Conservation (phyloP, 83 land plant species). For the Diphasiastrum complanatum region DNA sequence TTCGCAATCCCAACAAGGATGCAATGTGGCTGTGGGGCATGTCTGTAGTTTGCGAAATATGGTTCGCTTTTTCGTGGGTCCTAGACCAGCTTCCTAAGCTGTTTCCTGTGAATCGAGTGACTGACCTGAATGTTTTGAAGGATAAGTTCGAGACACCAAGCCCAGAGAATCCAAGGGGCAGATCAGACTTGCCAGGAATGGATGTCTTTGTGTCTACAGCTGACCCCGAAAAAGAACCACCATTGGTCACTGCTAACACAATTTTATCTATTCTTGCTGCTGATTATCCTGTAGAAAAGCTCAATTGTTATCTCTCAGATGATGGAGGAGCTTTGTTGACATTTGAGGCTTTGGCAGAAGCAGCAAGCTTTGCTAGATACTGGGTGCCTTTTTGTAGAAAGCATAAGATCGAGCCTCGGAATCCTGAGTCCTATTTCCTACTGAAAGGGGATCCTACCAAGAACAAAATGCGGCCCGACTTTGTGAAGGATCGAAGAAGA, state of each 20-base stretch:
- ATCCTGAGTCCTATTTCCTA: slow-evolving; percentile 10
- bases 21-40: slow-evolving; percentile 18
- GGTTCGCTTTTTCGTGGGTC: slow-evolving; percentile 15
- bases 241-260: slow-evolving; percentile 13
- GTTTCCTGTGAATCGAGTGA: slow-evolving; percentile 11
- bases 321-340: slow-evolving; percentile 15
- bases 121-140: background rate
- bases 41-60: slow-evolving; percentile 12
- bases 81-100: slow-evolving; percentile 14
- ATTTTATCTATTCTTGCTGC: slow-evolving; percentile 7
- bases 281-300: slow-evolving; percentile 21
- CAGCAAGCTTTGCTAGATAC: slow-evolving; percentile 8
- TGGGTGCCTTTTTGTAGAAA: slow-evolving; percentile 16
- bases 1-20: slow-evolving; percentile 6
- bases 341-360: slow-evolving; percentile 11
- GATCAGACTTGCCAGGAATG: slow-evolving; percentile 11
- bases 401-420: slow-evolving; percentile 10
- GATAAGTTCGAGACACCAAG: slow-evolving; percentile 7
- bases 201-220: slow-evolving; percentile 17
- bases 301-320: slow-evolving; percentile 19
- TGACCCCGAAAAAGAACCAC: slow-evolving; percentile 12
- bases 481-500: slow-evolving; percentile 9
- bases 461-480: slow-evolving; percentile 17
- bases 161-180: slow-evolving; percentile 5
- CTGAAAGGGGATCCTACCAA: slow-evolving; percentile 16